Base-by-base conservation (phyloP, 139 green algal genomes). In the Zygnema cylindricum region DNA sequence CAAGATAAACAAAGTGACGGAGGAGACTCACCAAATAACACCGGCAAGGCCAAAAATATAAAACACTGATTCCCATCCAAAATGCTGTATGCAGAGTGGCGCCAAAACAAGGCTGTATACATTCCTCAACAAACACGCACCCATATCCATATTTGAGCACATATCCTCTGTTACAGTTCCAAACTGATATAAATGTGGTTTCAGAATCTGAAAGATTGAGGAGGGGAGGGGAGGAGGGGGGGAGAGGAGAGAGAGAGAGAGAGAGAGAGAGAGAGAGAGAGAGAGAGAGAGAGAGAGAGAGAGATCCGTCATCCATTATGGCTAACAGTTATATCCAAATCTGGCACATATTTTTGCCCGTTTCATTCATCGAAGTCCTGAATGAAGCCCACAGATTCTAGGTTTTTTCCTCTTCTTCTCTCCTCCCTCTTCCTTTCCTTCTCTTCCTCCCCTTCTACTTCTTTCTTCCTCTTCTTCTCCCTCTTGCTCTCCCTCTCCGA, bases 11-110 rank as follows among this genome's bases (percentile, higher is more conserved):
- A 73, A 73, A 73, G 57, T 73, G 57, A n/a, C 30, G 57, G 30
- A 69, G 11, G 49, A 32, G 25, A 32, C 30, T 25, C 42, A 86
- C 97, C 97, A 99, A 1, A 94, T 43, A 40, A 98, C 38, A 0
- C 97, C 97, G 30, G 95, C 75, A 3, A 84, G 88, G 0, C 96
- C 97, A 91, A 99, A 98, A 1, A 94, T 57, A 49, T 95, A 93
- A 87, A 99, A 98, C 42, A 98, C 95, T 0, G 91, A 96, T 16
- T 95, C 89, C 97, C 97, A 99, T 43, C 96, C 95, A 33, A 95
- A 94, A 73, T 85, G 76, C 43, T 95, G 86, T 54, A 99, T 98
- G 1, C 96, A 85, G 23, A 77, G n/a, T n/a, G 86, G 89, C 1
- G 89, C 86, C 36, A 88, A 11, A 30, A 91, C 55, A 11, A 92